Evolutionary conservation across 371 early-diverging fungal genomes (phyloP).

Genomic region (Dinochytrium kinnereticum): DNA sequence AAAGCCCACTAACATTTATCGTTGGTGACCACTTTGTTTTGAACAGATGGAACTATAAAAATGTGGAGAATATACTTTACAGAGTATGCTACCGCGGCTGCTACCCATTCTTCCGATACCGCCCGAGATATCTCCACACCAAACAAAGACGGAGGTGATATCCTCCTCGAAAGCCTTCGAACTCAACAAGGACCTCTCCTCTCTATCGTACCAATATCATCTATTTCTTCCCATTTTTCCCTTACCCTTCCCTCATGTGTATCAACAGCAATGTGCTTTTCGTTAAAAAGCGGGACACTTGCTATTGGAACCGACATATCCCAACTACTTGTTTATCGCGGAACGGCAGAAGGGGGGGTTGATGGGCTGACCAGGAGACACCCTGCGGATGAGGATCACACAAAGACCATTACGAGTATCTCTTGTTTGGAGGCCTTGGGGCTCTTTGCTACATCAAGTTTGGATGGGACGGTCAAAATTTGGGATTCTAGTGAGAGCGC

Average conservation of each 20-base stretch:
- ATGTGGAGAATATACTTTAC: conserved; percentile 36
- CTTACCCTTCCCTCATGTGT: not conserved
- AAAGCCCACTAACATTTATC: no score
- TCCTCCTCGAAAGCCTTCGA: not conserved
- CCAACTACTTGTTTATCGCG: conserved; percentile 1
- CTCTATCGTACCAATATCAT: not conserved
- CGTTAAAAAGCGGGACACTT: not conserved
- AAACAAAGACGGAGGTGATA: not conserved
- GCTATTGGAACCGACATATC: conserved; percentile 11
- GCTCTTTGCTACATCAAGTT: conserved; percentile 44
- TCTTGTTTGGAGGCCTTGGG: conserved; percentile 19
- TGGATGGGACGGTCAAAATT: conserved; percentile 54
- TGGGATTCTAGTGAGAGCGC: conserved; percentile 50
- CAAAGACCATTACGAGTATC: conserved; percentile 33
- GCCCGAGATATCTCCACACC: not conserved
- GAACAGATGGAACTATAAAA: conserved; percentile 38
- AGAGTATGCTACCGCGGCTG: not conserved
- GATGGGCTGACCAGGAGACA: conserved; percentile 29
- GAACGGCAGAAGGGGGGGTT: not conserved
- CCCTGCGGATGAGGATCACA: conserved; percentile 48
- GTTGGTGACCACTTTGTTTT: conserved; percentile 5
- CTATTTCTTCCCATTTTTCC: not conserved
- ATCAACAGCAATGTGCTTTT: conserved; percentile 5
- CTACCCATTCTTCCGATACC: not conserved
- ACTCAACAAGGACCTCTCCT: not conserved